Evolutionary conservation across 1,139 yeast genomes (phyloP), one percentile per base, ranked within the genome.

Genomic region (Blastobotrys aristatus): DNA sequence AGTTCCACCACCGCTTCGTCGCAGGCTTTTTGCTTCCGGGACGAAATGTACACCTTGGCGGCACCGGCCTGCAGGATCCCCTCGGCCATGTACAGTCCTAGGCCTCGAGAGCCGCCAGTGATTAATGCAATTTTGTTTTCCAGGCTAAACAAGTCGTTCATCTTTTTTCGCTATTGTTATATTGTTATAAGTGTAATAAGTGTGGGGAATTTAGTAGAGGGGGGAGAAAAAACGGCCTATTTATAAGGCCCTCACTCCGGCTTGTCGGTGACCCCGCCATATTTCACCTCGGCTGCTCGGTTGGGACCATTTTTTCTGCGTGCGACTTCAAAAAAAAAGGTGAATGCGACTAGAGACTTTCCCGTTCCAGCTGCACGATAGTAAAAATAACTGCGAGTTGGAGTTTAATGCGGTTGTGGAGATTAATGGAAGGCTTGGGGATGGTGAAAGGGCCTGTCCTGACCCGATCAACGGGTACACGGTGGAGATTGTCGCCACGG

Each of bases 61-160:
- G 85, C 87, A 1, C 89, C 89, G 53, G 81, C 80, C 44, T 70
- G 67, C 10, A 82, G 76, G 43, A 82, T 71, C 1, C 79, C 79
- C 60, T 82, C 87, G 17, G 87, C 87, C 68, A 84, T 79, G 60
- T 79, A 66, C 50, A 79, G 74, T 0, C 92, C 92, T 46, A 84
- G 76, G 0, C 92, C 92, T 57, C 92, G 72, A 39, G 88, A 78
- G 35, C 90, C 89, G 16, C 92, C 94, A n/a, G 92, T 84, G 54
- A 84, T 73, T 13, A 81, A 77, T 1, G 87, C 90, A 6, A 75
- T 73, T 64, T 84, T 84, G 30, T 84, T 87, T 24, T 55, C 55
- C 20, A 57, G 41, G 13, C 50, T 37, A 44, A 53, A 54, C 40
- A 56, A 24, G 16, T 8, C 14, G 33, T 22, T 39, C 42, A 27